These are phyloP conservation scores for Wickerhamiella musiphila DNA, from an alignment of 805 yeast genomes.

Conservation along the genomic window DNA sequence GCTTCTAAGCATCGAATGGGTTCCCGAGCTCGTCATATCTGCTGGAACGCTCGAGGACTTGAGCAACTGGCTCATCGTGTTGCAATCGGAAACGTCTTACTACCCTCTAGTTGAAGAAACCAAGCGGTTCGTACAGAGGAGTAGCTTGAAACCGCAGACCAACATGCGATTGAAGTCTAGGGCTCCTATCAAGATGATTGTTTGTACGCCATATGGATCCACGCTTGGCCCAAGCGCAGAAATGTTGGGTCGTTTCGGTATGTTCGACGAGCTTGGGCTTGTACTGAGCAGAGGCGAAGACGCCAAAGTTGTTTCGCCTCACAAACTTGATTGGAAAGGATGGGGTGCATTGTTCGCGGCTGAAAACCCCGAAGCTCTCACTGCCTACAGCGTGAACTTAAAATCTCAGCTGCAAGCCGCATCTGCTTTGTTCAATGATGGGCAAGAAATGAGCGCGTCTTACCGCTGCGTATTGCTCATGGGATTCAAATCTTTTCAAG, in stretches of 20 bases:
- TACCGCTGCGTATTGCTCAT: too few relatives aligned
- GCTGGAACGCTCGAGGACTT: conserved; percentile 3
- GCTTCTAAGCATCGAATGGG: neutral
- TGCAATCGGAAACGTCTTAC: conserved; percentile 3
- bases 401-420: too few relatives aligned
- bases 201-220: conserved; percentile 4
- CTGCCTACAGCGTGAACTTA: too few relatives aligned
- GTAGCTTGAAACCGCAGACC: conserved; percentile 1
- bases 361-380: too few relatives aligned
- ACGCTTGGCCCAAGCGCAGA: conserved; percentile 2
- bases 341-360: conserved; percentile 1
- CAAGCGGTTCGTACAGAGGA: too few relatives aligned
- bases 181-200: conserved; percentile 3
- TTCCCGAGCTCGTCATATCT: conserved; percentile 1
- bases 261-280: conserved; percentile 6
- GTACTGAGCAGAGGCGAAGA: conserved; percentile 3
- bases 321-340: conserved; percentile 5
- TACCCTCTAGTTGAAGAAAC: conserved; percentile 4
- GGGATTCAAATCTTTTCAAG: too few relatives aligned
- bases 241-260: conserved; percentile 5
- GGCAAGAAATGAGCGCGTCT: too few relatives aligned
- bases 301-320: neutral
- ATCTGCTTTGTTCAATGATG: too few relatives aligned
- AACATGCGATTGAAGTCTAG: conserved; percentile 3
- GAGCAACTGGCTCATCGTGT: conserved; percentile 4